These are phyloP conservation scores for Malus asiatica DNA, from an alignment of 306 rosid species.

Conservation along the genomic window DNA sequence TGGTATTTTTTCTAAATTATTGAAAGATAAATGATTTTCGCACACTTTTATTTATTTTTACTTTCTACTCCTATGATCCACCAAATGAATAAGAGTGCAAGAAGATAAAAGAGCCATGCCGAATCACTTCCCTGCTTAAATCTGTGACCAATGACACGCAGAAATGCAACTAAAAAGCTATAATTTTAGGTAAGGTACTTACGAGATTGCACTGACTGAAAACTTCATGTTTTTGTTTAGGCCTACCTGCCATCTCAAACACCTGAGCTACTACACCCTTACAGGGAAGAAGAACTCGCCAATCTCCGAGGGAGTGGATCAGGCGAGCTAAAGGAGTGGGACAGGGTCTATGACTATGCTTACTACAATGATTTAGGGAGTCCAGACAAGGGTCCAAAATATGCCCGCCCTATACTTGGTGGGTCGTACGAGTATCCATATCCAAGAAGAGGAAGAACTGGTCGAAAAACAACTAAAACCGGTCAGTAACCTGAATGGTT, in stretches of 20 bases:
- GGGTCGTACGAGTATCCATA: slow-evolving; percentile 61
- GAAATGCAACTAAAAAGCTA: not conserved
- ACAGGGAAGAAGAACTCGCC: slow-evolving; percentile 60
- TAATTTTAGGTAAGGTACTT: not conserved
- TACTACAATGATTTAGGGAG: slow-evolving; percentile 75
- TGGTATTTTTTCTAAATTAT: not conserved
- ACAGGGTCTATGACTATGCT: slow-evolving; percentile 90
- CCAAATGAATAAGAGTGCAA: too few species aligned
- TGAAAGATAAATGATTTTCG: too few species aligned
- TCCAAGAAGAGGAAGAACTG: slow-evolving; percentile 79
- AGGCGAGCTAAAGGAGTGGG: slow-evolving; percentile 80
- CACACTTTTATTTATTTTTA: too few species aligned
- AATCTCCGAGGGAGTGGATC: slow-evolving; percentile 57
- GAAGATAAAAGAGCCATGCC: too few species aligned
- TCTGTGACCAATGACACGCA: not conserved
- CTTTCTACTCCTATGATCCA: too few species aligned
- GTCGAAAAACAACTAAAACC: slow-evolving; percentile 52
- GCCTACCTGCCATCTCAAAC: slow-evolving; percentile 69
- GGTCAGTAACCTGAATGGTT: slow-evolving; percentile 25
- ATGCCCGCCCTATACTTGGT: slow-evolving; percentile 71
- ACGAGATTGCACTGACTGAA: slow-evolving; percentile 1
- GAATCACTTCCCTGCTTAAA: not conserved
- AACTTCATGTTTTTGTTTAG: slow-evolving; percentile 29
- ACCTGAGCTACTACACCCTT: slow-evolving; percentile 46
- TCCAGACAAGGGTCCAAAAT: slow-evolving; percentile 47